Evolutionary conservation across 129 eudicot species (phyloP).

Genomic region (Calendula officinalis): DNA sequence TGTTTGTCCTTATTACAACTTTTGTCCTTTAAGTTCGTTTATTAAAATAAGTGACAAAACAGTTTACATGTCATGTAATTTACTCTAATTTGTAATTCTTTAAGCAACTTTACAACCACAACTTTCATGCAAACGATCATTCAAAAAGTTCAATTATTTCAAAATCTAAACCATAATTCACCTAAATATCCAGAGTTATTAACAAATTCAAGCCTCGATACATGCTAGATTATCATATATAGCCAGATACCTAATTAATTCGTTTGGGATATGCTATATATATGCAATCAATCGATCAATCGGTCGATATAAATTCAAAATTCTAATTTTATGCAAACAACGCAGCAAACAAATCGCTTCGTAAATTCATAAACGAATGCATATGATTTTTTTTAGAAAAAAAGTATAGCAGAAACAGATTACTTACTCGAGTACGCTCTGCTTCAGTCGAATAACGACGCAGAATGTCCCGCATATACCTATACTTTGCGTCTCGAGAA

Average conservation of each 20-base stretch:
- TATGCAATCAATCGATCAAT: background rate
- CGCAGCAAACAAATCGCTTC: background rate
- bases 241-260: slow-evolving; percentile 3
- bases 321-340: background rate
- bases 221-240: background rate
- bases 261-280: background rate
- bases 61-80: no score
- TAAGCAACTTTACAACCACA: background rate
- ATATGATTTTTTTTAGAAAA: background rate
- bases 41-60: no score
- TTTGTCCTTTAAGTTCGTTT: no score
- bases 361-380: background rate
- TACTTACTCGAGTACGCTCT: background rate
- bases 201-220: slow-evolving; percentile 10
- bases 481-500: slow-evolving; percentile 49
- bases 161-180: no score
- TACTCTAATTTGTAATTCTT: background rate
- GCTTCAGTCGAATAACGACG: slow-evolving; percentile 64
- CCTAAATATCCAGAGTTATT: background rate
- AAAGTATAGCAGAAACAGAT: background rate
- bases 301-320: background rate
- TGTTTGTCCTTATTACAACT: no score
- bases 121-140: no score
- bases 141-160: no score
- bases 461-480: slow-evolving; percentile 64